Conservation (phyloP, 2,329 filamentous ascomycete genomes). For the Fusarium guadeloupense region DNA sequence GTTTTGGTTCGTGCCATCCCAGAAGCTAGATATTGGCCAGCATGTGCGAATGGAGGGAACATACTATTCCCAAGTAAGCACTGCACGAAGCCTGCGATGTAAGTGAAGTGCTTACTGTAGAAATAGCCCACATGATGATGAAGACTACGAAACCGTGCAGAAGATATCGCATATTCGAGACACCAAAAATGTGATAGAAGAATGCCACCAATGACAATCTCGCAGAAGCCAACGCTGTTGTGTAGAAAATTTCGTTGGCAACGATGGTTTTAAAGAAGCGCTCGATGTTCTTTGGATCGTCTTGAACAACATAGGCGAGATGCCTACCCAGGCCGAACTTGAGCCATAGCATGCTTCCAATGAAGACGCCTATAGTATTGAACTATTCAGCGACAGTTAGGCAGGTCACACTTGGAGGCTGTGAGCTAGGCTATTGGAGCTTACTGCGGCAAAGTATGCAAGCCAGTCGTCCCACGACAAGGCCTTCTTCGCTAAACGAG, state of each 20-base stretch:
- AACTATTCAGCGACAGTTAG: not conserved
- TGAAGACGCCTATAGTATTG: not conserved
- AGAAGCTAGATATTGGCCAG: conserved; percentile 1
- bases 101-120: not conserved
- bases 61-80: not conserved
- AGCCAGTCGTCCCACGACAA: conserved; percentile 1
- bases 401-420: fast-evolving
- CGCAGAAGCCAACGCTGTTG: not conserved
- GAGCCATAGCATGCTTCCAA: conserved; percentile 2
- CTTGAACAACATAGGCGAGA: not conserved
- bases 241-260: conserved; percentile 1
- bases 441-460: conserved; percentile 1
- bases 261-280: conserved; percentile 3
- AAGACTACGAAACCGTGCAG: not conserved
- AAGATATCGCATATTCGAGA: conserved; percentile 8
- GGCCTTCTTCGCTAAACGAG: not conserved
- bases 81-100: too few relatives aligned
- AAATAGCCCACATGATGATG: conserved; percentile 6
- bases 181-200: not conserved
- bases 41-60: conserved; percentile 12
- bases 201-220: conserved; percentile 2
- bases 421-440: fast-evolving
- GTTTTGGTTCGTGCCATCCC: conserved; percentile 10
- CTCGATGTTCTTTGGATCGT: not conserved
- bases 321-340: not conserved